Evolutionary conservation across 805 yeast species (phyloP).

Genomic region (Saccharomyces kudriavzevii): DNA sequence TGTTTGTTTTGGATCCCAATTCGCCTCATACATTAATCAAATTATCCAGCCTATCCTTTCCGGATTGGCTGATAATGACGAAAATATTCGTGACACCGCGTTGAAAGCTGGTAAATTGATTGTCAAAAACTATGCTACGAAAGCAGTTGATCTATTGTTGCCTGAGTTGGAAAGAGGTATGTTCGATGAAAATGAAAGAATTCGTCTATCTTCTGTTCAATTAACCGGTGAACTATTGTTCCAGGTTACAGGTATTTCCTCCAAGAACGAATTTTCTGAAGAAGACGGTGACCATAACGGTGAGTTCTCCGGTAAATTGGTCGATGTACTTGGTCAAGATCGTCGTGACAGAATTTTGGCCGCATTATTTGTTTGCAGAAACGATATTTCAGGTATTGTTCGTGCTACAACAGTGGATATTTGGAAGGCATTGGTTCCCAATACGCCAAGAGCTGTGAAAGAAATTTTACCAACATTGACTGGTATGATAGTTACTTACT

Average conservation of each 20-base stretch:
- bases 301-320: constrained; percentile 54
- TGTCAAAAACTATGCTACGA: constrained; percentile 83
- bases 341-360: constrained; percentile 84
- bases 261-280: constrained; percentile 58
- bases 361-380: constrained; percentile 85
- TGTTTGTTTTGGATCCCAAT: constrained; percentile 85
- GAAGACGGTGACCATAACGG: constrained; percentile 36
- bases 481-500: constrained; percentile 65
- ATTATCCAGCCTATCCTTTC: constrained; percentile 87
- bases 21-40: constrained; percentile 77
- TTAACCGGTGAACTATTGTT: constrained; percentile 89
- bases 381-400: constrained; percentile 81
- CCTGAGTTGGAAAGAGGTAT: constrained; percentile 92
- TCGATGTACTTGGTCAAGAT: constrained; percentile 75
- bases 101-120: constrained; percentile 87
- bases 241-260: constrained; percentile 87
- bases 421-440: constrained; percentile 94
- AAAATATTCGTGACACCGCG: constrained; percentile 79
- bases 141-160: constrained; percentile 83
- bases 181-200: constrained; percentile 72
- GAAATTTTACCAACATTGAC: constrained; percentile 84
- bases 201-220: constrained; percentile 88
- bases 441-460: constrained; percentile 89
- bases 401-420: constrained; percentile 86
- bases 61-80: constrained; percentile 86